These are phyloP conservation scores for Galeopsis tetrahit DNA, from an alignment of 257 asterid species.

Conservation along the genomic window DNA sequence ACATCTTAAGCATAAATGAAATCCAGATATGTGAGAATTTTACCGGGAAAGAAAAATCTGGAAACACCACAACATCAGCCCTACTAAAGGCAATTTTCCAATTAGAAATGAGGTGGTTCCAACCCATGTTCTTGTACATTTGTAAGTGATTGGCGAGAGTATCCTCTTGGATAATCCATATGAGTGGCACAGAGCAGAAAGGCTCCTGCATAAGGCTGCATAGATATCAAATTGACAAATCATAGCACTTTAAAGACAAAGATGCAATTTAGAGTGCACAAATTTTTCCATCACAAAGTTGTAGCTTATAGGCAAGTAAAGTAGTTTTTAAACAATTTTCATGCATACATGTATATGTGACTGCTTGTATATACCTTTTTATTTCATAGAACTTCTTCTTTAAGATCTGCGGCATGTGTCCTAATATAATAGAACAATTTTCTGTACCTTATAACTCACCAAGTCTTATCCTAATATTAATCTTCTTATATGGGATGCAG, in stretches of 20 bases:
- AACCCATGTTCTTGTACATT: slow-evolving; percentile 61
- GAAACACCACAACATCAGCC: slow-evolving; percentile 91
- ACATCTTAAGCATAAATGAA: slow-evolving; percentile 23
- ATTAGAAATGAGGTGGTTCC: slow-evolving; percentile 75
- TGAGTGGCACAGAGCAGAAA: slow-evolving; percentile 92
- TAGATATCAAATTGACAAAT: slow-evolving; percentile 80
- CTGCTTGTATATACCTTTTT: background rate
- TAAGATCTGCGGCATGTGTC: slow-evolving; percentile 11
- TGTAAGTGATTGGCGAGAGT: slow-evolving; percentile 81
- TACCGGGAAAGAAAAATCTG: slow-evolving; percentile 90
- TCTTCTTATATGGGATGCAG: slow-evolving; percentile 17
- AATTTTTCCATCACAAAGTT: slow-evolving; percentile 23
- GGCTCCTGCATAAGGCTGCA: slow-evolving; percentile 99
- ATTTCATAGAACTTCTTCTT: slow-evolving; percentile 8
- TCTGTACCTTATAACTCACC: slow-evolving; percentile 17
- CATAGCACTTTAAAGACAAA: slow-evolving; percentile 47
- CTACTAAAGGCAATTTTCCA: slow-evolving; percentile 78
- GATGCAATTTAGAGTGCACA: slow-evolving; percentile 11
- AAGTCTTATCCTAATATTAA: slow-evolving; percentile 20
- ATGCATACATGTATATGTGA: background rate
- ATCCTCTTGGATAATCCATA: slow-evolving; percentile 96
- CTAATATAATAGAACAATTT: slow-evolving; percentile 15
- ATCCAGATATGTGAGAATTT: slow-evolving; percentile 31
- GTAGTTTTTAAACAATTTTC: slow-evolving; percentile 4
- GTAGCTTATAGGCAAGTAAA: slow-evolving; percentile 9